Base-by-base conservation (phyloP, 345 rosid genomes). In the Ricinus communis region DNA sequence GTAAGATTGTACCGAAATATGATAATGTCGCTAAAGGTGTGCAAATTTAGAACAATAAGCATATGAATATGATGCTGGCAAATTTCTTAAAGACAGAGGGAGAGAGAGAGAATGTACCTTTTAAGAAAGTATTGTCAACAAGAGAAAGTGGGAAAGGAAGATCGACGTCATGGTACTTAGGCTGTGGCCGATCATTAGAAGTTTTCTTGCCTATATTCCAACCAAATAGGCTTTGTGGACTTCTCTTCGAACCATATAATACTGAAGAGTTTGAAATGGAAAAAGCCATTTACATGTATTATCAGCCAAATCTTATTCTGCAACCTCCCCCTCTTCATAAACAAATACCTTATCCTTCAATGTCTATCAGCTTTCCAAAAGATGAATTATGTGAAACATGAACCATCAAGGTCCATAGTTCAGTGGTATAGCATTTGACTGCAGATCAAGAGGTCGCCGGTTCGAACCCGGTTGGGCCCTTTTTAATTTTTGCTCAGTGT, bases 91-190 rank as follows among this genome's bases (percentile, higher is more conserved):
- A 33, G 38, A 30, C 27, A 52, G 49, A 25, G 50, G 57, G 59
- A 24, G 68, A 63, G 38, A 53, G 56, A 30, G 71, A 21, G 70
- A 57, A 52, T 0, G 46, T 82, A 87, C 91, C 93, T 43, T 66
- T 85, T 58, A 90, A 74, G 85, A 90, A 92, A 31, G 97, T 92
- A 52, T 78, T 82, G 60, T 77, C 80, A 36, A 88, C 85, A 30
- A 92, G 87, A 50, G 94, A 85, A 65, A 70, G 81, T 43, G 92
- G 70, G 84, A 90, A 88, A 38, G 96, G 93, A 71, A 87, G 82
- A 70, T 87, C 76, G 18, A 77, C 16, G 10, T 84, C 85, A 9
- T 88, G 80, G 65, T 87, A 87, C 70, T 71, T 78, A 1, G 83
- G 83, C 45, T 75, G 79, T 33, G 85, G 89, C 51, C 31, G 77